phyloP scores from a whole-genome alignment of 352 stramenopile species.

The Pythium monospermum region DNA sequence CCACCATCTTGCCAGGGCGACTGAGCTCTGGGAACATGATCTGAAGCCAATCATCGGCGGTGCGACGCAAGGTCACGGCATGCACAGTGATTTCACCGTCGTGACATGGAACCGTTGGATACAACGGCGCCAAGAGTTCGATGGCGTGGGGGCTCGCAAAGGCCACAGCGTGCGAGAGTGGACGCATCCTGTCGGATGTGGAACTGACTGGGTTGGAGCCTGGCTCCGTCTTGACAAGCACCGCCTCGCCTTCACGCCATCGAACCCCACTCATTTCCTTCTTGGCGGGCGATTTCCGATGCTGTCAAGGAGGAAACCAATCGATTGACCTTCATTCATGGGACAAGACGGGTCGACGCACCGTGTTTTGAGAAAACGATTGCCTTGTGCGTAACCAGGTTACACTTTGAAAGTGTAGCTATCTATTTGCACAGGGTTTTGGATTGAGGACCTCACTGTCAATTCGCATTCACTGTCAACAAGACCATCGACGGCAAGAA shows the following conservation, averaged over 20 bases:
- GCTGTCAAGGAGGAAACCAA: background rate
- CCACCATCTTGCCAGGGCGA: constrained; percentile 10
- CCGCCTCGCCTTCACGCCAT: background rate
- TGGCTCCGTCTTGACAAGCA: background rate
- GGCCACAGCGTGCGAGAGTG: background rate
- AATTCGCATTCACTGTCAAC: no score
- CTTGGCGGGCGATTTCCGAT: background rate
- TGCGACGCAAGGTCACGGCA: constrained; percentile 9
- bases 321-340: constrained; percentile 1
- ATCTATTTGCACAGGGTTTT: background rate
- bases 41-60: constrained; percentile 11
- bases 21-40: constrained; percentile 18
- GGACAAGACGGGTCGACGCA: background rate
- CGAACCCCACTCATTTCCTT: background rate
- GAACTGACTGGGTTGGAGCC: background rate
- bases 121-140: constrained; percentile 18
- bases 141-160: constrained; percentile 9
- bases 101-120: background rate
- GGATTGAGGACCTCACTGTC: no score
- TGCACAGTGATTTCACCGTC: constrained; percentile 3
- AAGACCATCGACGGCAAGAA: no score
- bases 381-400: no score
- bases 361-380: constrained; percentile 1
- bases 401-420: background rate
- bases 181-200: background rate